These are phyloP conservation scores for Symbiotaphrina buchneri DNA, from an alignment of 495 filamentous ascomycete genomes.

Conservation along the genomic window DNA sequence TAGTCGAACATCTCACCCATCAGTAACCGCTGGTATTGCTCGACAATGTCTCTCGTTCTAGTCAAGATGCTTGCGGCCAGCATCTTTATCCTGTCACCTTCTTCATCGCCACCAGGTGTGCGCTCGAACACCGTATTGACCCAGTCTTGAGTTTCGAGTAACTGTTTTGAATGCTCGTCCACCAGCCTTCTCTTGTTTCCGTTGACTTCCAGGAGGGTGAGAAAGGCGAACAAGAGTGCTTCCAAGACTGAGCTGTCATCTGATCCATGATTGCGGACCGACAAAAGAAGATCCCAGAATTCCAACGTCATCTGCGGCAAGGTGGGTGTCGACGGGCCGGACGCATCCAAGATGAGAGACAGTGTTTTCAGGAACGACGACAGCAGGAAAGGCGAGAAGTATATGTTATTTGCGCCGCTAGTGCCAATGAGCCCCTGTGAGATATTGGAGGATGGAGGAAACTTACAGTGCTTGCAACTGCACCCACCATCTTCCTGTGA, in stretches of 20 bases:
- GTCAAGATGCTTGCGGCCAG: conserved; percentile 71
- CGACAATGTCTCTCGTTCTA: conserved; percentile 52
- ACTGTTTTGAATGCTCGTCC: conserved; percentile 26
- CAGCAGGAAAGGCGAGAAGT: conserved; percentile 37
- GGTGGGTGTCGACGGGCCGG: conserved; percentile 33
- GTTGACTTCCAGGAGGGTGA: conserved; percentile 74
- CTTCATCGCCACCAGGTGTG: conserved; percentile 25
- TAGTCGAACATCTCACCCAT: conserved; percentile 35
- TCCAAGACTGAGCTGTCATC: conserved; percentile 41
- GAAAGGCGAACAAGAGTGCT: conserved; percentile 53
- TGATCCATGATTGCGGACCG: conserved; percentile 13
- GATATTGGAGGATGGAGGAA: conserved; percentile 12
- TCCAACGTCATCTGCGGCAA: conserved; percentile 48
- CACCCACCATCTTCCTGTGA: conserved; percentile 28
- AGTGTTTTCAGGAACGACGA: conserved; percentile 41
- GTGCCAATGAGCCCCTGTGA: conserved; percentile 15
- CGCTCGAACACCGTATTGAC: conserved; percentile 47
- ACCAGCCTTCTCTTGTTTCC: conserved; percentile 25
- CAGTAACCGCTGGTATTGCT: conserved; percentile 51
- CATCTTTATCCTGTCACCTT: conserved; percentile 36
- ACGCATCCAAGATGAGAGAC: conserved; percentile 37
- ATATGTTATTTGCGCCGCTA: conserved; percentile 11
- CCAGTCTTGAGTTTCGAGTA: conserved; percentile 42
- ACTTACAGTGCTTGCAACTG: conserved; percentile 17
- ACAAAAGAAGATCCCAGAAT: conserved; percentile 42